Evolutionary conservation across 2,329 filamentous ascomycete genomes (phyloP).

Genomic region (Claviceps spartinae): DNA sequence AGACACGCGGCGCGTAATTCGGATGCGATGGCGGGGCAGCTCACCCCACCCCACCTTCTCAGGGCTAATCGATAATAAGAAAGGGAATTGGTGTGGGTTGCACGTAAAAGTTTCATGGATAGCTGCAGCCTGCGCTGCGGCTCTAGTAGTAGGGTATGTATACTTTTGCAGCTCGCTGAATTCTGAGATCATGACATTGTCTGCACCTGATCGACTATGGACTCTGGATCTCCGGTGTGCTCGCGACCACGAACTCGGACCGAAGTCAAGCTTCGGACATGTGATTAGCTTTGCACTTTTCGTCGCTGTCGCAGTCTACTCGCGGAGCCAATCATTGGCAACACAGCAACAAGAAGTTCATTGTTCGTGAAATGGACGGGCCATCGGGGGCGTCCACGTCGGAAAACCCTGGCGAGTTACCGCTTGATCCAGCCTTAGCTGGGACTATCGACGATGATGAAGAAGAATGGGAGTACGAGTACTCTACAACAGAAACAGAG

Average conservation of each 20-base stretch:
- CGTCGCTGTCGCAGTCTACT: neutral
- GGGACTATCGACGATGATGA: constrained; percentile 26
- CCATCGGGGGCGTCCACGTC: neutral
- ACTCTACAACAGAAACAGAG: constrained; percentile 50
- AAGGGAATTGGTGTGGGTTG: neutral
- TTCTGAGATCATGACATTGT: neutral
- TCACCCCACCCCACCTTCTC: neutral
- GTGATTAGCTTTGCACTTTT: neutral
- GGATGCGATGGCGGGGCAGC: constrained; percentile 14
- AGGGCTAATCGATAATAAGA: neutral
- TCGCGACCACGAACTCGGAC: neutral
- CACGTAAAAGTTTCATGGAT: neutral
- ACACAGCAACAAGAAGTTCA: neutral
- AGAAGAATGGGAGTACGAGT: constrained; percentile 56
- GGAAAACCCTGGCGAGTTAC: constrained; percentile 15
- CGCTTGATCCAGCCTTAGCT: constrained; percentile 15
- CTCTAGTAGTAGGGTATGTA: too few species aligned
- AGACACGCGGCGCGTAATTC: constrained; percentile 5
- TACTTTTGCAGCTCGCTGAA: too few species aligned
- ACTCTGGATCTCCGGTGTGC: neutral
- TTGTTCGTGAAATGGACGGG: neutral
- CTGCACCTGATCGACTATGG: neutral
- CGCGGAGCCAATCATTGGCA: neutral
- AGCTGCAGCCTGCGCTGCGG: neutral
- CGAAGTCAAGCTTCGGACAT: neutral